phyloP scores from a whole-genome alignment of 192 early-diverging fungal genomes.

The Coemansia biformis region DNA sequence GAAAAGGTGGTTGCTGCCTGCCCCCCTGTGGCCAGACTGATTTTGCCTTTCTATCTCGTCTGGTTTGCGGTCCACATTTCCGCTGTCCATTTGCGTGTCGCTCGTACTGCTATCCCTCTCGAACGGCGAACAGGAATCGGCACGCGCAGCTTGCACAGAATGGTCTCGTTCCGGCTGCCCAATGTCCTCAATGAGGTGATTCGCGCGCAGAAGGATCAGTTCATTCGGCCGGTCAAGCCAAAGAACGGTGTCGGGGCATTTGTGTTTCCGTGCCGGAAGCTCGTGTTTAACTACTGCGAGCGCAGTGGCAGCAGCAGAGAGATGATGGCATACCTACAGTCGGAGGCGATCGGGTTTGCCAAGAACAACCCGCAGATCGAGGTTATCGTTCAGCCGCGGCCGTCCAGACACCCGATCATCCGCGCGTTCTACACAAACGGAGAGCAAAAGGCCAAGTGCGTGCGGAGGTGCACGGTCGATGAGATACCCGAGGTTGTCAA shows the following conservation, averaged over 20 bases:
- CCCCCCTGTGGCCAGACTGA: too few species aligned
- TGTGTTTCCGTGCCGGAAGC: constrained; percentile 68
- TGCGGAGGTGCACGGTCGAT: constrained; percentile 55
- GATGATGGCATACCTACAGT: constrained; percentile 72
- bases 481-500: constrained; percentile 61
- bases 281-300: constrained; percentile 82
- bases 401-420: constrained; percentile 68
- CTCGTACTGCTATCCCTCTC: too few species aligned
- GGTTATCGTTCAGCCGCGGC: constrained; percentile 66
- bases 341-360: constrained; percentile 55
- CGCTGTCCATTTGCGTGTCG: too few species aligned
- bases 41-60: too few species aligned
- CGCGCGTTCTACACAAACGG: constrained; percentile 64
- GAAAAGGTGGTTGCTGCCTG: too few species aligned
- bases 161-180: constrained; percentile 39
- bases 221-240: constrained; percentile 26
- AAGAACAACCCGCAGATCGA: constrained; percentile 73
- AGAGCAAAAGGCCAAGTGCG: constrained; percentile 53
- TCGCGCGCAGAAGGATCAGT: constrained; percentile 23
- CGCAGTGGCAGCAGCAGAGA: constrained; percentile 70
- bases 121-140: too few species aligned
- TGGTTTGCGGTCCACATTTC: too few species aligned
- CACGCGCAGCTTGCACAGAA: constrained; percentile 8
- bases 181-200: constrained; percentile 38
- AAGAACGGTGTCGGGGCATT: constrained; percentile 72